Evolutionary conservation across 2,329 filamentous ascomycete species (phyloP).

Genomic region (Microdochium paspali): DNA sequence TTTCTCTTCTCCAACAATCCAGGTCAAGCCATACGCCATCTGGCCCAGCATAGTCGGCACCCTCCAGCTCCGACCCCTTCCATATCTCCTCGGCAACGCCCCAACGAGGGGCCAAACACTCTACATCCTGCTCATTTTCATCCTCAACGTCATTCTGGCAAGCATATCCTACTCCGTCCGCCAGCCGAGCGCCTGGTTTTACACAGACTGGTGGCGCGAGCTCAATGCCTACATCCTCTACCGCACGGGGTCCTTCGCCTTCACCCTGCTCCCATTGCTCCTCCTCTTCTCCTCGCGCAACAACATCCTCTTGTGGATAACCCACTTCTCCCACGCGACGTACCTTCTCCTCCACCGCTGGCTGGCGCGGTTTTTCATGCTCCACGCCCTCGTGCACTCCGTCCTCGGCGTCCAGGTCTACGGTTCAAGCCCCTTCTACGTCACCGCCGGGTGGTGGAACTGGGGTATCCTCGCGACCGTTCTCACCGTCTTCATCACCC

Average conservation of each 20-base stretch:
- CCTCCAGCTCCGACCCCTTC: conserved; percentile 20
- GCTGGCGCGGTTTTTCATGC: conserved; percentile 13
- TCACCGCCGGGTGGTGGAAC: conserved; percentile 17
- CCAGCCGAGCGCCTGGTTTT: conserved; percentile 1
- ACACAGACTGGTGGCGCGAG: conserved; percentile 9
- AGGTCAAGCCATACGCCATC: conserved; percentile 20
- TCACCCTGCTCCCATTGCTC: conserved; percentile 16
- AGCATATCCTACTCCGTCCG: conserved; percentile 1
- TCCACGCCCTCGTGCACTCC: conserved; percentile 17
- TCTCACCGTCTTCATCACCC: conserved; percentile 14
- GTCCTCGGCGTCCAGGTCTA: conserved; percentile 11
- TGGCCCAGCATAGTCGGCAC: conserved; percentile 20
- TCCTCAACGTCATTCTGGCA: conserved; percentile 39
- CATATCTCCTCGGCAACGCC: conserved; percentile 22
- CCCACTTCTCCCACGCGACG: conserved; percentile 25
- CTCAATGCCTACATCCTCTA: conserved; percentile 17
- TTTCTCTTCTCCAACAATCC: background rate
- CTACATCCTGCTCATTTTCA: conserved; percentile 67
- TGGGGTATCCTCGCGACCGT: conserved; percentile 27
- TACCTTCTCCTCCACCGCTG: conserved; percentile 25
- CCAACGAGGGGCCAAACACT: conserved; percentile 17
- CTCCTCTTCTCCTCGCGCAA: conserved; percentile 25
- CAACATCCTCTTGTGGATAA: conserved; percentile 25
- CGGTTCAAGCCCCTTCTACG: conserved; percentile 8
- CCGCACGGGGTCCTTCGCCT: conserved; percentile 20